These are phyloP conservation scores for Plasmopara halstedii DNA, from an alignment of 352 stramenopile species.

Conservation along the genomic window DNA sequence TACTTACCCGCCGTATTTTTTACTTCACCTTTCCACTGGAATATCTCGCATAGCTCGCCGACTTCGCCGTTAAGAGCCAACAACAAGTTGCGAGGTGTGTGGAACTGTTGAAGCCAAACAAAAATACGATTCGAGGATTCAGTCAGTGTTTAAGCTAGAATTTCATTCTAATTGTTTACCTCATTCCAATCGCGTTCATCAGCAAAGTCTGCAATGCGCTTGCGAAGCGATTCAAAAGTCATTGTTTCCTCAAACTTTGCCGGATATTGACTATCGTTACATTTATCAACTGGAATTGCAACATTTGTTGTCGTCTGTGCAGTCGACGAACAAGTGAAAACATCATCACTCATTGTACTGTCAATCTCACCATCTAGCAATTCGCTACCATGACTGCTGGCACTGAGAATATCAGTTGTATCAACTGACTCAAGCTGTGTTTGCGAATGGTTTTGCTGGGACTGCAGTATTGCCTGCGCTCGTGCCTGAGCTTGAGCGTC, in stretches of 20 bases:
- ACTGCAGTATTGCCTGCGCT: conserved; percentile 23
- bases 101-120: conserved; percentile 45
- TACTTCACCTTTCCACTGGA: conserved; percentile 90
- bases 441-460: conserved; percentile 15
- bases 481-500: conserved; percentile 17
- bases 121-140: too few species aligned
- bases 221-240: conserved; percentile 51
- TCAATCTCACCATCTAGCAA: conserved; percentile 52
- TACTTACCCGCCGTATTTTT: conserved; percentile 44
- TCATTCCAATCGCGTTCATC: conserved; percentile 60
- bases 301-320: conserved; percentile 18
- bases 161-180: conserved; percentile 61
- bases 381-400: conserved; percentile 42
- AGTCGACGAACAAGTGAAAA: conserved; percentile 26
- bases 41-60: conserved; percentile 92
- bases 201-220: conserved; percentile 45
- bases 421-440: conserved; percentile 21
- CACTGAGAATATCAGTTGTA: conserved; percentile 34
- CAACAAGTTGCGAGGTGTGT: conserved; percentile 88
- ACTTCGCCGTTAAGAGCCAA: conserved; percentile 93
- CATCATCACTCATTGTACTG: conserved; percentile 33
- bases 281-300: not conserved
- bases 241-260: conserved; percentile 48
- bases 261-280: conserved; percentile 4
- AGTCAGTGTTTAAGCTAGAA: too few species aligned